A percentile compares a stretch with the other conserved stretches of the same genome.
phyloP scores from a whole-genome alignment of 352 stramenopile genomes.

The Pythium graminicola region DNA sequence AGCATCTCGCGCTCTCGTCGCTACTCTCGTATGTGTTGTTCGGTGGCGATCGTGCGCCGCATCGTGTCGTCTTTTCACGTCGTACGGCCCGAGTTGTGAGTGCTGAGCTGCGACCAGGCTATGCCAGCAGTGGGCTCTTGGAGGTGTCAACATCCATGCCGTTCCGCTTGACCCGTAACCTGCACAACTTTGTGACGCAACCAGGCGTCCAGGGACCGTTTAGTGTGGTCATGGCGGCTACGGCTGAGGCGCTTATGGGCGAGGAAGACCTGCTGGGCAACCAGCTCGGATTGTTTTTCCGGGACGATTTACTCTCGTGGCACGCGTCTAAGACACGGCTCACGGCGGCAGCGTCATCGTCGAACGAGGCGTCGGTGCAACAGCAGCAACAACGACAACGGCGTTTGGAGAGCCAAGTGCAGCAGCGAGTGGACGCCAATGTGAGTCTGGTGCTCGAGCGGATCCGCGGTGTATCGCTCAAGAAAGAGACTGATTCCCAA shows the following conservation, averaged over 20 bases:
- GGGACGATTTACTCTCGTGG: constrained; percentile 84
- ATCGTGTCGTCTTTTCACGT: constrained; percentile 77
- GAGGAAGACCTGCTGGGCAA: constrained; percentile 82
- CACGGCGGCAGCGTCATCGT: constrained; percentile 15
- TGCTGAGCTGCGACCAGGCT: constrained; percentile 77
- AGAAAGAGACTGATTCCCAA: constrained; percentile 59
- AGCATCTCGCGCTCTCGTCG: constrained; percentile 77
- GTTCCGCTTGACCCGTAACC: constrained; percentile 85
- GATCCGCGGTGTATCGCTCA: constrained; percentile 69
- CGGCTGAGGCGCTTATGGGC: constrained; percentile 73
- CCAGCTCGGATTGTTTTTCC: constrained; percentile 85
- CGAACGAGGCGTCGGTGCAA: constrained; percentile 13
- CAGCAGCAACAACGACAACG: constrained; percentile 33
- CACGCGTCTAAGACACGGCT: constrained; percentile 82
- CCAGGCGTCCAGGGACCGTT: constrained; percentile 82
- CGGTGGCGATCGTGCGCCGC: constrained; percentile 77
- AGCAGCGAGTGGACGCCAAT: constrained; percentile 82
- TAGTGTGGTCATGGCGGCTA: constrained; percentile 73
- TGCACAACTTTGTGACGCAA: constrained; percentile 84
- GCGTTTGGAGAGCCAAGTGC: constrained; percentile 68
- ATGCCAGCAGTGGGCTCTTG: constrained; percentile 76
- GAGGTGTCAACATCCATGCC: constrained; percentile 79
- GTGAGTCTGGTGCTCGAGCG: constrained; percentile 77
- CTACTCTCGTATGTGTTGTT: constrained; percentile 84
- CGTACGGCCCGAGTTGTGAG: constrained; percentile 77